phyloP scores from a whole-genome alignment of 164 flowering plant genomes.

The Vitis cinerea region DNA sequence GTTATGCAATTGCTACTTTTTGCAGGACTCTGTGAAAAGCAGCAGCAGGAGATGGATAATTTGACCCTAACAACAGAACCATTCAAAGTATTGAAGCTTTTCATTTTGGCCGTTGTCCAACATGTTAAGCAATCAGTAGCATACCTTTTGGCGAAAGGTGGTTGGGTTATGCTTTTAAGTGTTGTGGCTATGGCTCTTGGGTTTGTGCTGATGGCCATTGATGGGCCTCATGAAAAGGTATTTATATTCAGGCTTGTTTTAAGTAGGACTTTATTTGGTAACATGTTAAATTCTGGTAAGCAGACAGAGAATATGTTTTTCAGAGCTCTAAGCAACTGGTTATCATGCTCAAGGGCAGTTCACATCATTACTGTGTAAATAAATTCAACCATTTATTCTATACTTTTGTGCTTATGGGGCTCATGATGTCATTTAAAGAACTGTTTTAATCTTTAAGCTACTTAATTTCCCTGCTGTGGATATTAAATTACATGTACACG shows the following conservation, averaged over 20 bases:
- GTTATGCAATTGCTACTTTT: conserved; percentile 12
- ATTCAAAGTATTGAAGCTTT: conserved; percentile 61
- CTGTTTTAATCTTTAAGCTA: neutral
- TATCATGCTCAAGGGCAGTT: neutral
- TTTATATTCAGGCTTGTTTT: conserved; percentile 1
- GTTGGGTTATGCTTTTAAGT: conserved; percentile 58
- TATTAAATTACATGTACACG: neutral
- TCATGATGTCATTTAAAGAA: neutral
- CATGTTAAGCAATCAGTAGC: conserved; percentile 45
- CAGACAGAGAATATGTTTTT: too few species aligned
- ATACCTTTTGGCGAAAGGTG: conserved; percentile 67
- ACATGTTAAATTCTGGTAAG: neutral
- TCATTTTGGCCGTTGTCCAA: conserved; percentile 46
- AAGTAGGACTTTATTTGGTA: neutral
- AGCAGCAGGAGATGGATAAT: conserved; percentile 62
- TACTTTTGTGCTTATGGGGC: neutral
- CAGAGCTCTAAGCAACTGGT: too few species aligned
- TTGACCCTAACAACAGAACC: conserved; percentile 70
- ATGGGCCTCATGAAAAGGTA: conserved; percentile 91
- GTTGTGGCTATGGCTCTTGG: conserved; percentile 28
- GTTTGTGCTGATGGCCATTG: conserved; percentile 49
- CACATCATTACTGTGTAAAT: too few species aligned
- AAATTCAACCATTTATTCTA: too few species aligned
- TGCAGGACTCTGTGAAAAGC: conserved; percentile 57
- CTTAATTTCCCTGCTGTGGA: neutral